These are phyloP conservation scores for Hansfordia pulvinata DNA, from an alignment of 2,329 filamentous ascomycete species.

Conservation along the genomic window DNA sequence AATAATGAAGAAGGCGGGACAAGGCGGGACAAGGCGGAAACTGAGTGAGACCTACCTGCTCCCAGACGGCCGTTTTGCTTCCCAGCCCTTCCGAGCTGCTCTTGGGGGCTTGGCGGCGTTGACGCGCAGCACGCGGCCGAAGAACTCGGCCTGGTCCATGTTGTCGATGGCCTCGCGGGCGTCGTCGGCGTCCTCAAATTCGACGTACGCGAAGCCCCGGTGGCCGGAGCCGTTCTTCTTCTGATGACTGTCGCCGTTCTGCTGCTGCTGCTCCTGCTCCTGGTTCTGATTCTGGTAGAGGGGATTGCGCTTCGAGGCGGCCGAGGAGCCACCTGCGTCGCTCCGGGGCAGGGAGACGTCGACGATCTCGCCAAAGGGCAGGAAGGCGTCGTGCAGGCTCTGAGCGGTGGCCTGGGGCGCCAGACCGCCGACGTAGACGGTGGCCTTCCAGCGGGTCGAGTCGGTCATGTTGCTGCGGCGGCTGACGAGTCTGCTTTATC, in stretches of 20 bases:
- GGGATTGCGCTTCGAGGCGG: too few relatives aligned
- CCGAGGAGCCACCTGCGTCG: conserved; percentile 63
- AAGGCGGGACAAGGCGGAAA: too few relatives aligned
- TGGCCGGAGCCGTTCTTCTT: too few relatives aligned
- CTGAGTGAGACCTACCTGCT: conserved; percentile 56
- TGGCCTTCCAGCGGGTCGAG: conserved; percentile 71
- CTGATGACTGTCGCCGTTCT: too few relatives aligned
- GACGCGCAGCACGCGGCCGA: conserved; percentile 83
- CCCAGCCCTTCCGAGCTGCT: conserved; percentile 76
- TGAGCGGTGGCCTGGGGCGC: conserved; percentile 62
- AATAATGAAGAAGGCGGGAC: too few relatives aligned
- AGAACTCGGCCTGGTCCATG: conserved; percentile 95
- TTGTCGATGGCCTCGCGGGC: conserved; percentile 95
- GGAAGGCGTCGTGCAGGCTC: conserved; percentile 78
- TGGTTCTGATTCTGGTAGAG: too few relatives aligned
- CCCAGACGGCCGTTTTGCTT: conserved; percentile 91
- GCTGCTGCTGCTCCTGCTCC: too few relatives aligned
- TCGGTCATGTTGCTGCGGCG: conserved; percentile 86
- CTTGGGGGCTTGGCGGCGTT: conserved; percentile 88
- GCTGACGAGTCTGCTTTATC: too few relatives aligned
- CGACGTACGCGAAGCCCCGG: conserved; percentile 90
- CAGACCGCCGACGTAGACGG: conserved; percentile 83
- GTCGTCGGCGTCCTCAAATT: conserved; percentile 77
- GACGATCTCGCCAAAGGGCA: conserved; percentile 91
- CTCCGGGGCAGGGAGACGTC: conserved; percentile 85